Evolutionary conservation across 148 eudicot genomes (phyloP).

Genomic region (Bassia scoparia): DNA sequence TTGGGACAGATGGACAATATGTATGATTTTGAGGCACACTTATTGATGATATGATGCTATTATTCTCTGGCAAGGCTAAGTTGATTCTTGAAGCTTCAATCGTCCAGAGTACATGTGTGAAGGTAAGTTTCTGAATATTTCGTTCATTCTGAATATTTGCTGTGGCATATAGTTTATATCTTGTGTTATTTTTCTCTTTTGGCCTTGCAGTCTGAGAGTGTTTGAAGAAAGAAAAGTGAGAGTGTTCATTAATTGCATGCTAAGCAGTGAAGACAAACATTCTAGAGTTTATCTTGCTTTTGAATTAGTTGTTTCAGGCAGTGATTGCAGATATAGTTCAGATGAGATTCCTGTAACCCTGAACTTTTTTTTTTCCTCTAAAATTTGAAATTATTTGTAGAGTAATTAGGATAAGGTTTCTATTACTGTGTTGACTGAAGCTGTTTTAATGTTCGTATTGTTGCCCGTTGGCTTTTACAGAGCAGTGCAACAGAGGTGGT

Average conservation of each 20-base stretch:
- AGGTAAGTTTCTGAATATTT: constrained; percentile 28
- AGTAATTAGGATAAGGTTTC: no score
- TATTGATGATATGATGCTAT: constrained; percentile 52
- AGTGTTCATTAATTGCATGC: constrained; percentile 60
- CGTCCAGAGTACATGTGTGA: constrained; percentile 79
- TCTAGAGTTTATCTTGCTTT: constrained; percentile 41
- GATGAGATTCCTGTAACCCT: no score
- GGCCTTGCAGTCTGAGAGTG: constrained; percentile 51
- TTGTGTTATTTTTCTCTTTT: constrained; percentile 11
- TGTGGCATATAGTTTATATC: background rate
- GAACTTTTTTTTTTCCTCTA: no score
- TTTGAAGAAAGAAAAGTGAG: constrained; percentile 63
- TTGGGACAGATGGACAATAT: constrained; percentile 46
- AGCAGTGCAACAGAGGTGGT: constrained; percentile 54
- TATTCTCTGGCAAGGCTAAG: constrained; percentile 72
- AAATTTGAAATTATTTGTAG: no score
- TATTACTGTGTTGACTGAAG: background rate
- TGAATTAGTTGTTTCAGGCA: background rate
- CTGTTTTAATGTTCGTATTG: background rate
- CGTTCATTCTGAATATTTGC: background rate
- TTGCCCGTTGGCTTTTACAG: constrained; percentile 19
- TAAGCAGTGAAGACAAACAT: constrained; percentile 65
- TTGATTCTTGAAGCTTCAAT: constrained; percentile 63
- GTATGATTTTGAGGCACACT: constrained; percentile 53
- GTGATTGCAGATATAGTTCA: background rate